Conservation (phyloP, 1,284 basidiomycete genomes). For the Cutaneotrichosporon mucoides region DNA sequence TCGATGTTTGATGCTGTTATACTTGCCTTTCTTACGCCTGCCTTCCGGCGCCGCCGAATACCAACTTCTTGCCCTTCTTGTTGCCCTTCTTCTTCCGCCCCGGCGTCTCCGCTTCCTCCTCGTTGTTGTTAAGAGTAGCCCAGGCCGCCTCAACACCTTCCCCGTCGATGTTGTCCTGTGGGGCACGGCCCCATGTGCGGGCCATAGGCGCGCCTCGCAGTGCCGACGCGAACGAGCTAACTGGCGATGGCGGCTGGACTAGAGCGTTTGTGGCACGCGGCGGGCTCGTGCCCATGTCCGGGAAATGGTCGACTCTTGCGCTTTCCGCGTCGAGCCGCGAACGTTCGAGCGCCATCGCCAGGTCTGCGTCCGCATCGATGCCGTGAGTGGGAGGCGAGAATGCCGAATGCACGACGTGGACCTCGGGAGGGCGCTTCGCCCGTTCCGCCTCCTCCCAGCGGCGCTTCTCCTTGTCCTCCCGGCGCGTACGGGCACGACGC, state of each 20-base stretch:
- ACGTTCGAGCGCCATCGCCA: constrained; percentile 4
- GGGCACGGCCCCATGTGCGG: background rate
- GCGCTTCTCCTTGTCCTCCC: constrained; percentile 74
- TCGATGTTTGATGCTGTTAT: background rate
- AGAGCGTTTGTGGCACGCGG: background rate
- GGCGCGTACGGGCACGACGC: constrained; percentile 69
- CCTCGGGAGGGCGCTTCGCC: constrained; percentile 33
- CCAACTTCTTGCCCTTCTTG: constrained; percentile 22
- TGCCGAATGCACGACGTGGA: constrained; percentile 13
- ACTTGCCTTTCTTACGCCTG: constrained; percentile 8
- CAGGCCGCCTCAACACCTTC: constrained; percentile 14
- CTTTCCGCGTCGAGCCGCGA: background rate
- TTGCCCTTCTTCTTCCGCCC: constrained; percentile 18
- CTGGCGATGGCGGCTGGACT: background rate
- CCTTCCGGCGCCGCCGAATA: constrained; percentile 18
- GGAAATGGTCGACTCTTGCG: background rate
- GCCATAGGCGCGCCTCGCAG: constrained; percentile 8
- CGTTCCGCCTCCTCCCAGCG: constrained; percentile 67
- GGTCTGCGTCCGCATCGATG: background rate
- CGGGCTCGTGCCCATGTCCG: background rate
- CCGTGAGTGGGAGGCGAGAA: background rate
- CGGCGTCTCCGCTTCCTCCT: background rate
- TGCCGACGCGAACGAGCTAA: constrained; percentile 15
- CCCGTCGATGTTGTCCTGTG: constrained; percentile 3
- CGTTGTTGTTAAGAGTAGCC: background rate